These are phyloP conservation scores for Pezicula carpinea DNA, from an alignment of 2,329 filamentous ascomycete species.

Conservation along the genomic window DNA sequence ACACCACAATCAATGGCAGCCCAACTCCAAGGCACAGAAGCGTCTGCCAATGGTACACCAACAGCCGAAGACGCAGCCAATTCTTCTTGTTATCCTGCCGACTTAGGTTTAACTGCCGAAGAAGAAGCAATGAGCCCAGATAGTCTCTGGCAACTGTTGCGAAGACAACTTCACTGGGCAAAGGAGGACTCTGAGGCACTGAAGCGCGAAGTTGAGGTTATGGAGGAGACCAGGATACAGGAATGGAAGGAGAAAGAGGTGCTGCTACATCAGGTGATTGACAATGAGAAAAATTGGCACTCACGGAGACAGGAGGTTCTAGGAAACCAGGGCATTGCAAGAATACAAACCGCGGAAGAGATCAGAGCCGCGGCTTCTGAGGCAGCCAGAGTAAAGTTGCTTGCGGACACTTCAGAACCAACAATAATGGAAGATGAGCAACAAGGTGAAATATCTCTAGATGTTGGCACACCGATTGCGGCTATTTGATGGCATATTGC, in stretches of 20 bases:
- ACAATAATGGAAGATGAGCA: not conserved
- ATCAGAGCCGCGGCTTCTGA: slow-evolving; percentile 13
- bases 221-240: slow-evolving; percentile 62
- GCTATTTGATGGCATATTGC: too few relatives aligned
- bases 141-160: slow-evolving; percentile 57
- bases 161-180: slow-evolving; percentile 68
- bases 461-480: too few relatives aligned
- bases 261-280: slow-evolving; percentile 67
- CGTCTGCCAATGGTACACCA: slow-evolving; percentile 39
- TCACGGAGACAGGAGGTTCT: slow-evolving; percentile 52
- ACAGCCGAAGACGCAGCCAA: slow-evolving; percentile 24
- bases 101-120: slow-evolving; percentile 56
- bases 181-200: slow-evolving; percentile 61
- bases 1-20: slow-evolving; percentile 33
- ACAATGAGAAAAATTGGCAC: slow-evolving; percentile 63
- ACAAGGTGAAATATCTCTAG: not conserved
- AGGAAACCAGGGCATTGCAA: slow-evolving; percentile 33
- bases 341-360: slow-evolving; percentile 16
- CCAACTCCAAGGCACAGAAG: slow-evolving; percentile 47
- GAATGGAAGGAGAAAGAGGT: slow-evolving; percentile 81
- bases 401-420: not conserved
- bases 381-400: not conserved
- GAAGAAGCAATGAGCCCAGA: slow-evolving; percentile 61
- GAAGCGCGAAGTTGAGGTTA: slow-evolving; percentile 57
- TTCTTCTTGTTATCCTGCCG: slow-evolving; percentile 29